Percentiles rank a stretch among this genome's conserved stretches.
These are phyloP conservation scores for Melampsora americana DNA, from an alignment of 1,284 basidiomycete genomes.

Conservation along the genomic window DNA sequence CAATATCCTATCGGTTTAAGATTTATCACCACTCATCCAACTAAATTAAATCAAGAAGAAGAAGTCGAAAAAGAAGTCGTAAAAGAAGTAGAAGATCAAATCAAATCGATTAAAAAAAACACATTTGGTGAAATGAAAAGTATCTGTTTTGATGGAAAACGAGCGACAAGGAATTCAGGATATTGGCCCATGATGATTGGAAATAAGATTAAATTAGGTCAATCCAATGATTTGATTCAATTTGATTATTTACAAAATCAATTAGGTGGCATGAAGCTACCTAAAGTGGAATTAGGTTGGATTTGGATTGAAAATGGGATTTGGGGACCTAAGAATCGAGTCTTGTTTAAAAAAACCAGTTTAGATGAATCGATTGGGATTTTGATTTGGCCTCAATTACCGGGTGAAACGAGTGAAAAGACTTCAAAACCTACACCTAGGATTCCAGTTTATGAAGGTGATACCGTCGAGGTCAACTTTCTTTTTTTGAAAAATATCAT, in stretches of 20 bases:
- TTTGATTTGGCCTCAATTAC: conserved; percentile 22
- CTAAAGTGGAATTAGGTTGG: neutral
- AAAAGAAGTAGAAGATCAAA: too few species aligned
- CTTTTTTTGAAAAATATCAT: too few species aligned
- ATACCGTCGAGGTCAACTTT: conserved; percentile 1
- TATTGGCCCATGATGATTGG: neutral
- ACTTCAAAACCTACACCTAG: conserved; percentile 6
- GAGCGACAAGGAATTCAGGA: neutral
- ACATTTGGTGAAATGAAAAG: neutral
- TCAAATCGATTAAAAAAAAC: neutral
- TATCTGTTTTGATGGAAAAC: neutral
- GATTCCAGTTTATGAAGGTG: conserved; percentile 21
- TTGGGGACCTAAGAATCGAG: conserved; percentile 18
- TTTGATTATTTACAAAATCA: neutral
- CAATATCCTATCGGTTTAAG: conserved; percentile 13
- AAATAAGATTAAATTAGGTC: neutral
- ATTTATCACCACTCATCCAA: neutral
- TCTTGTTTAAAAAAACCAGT: conserved; percentile 19
- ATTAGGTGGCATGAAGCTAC: neutral
- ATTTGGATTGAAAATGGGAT: conserved; percentile 21
- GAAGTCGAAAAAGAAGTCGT: too few species aligned
- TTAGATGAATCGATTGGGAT: conserved; percentile 13
- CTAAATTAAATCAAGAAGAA: too few species aligned
- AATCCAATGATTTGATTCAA: neutral
- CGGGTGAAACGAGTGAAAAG: neutral